Percentiles rank a stretch among this genome's conserved stretches.
Conservation (phyloP, 768 basidiomycete genomes). For the Ephemerocybe angulata region DNA sequence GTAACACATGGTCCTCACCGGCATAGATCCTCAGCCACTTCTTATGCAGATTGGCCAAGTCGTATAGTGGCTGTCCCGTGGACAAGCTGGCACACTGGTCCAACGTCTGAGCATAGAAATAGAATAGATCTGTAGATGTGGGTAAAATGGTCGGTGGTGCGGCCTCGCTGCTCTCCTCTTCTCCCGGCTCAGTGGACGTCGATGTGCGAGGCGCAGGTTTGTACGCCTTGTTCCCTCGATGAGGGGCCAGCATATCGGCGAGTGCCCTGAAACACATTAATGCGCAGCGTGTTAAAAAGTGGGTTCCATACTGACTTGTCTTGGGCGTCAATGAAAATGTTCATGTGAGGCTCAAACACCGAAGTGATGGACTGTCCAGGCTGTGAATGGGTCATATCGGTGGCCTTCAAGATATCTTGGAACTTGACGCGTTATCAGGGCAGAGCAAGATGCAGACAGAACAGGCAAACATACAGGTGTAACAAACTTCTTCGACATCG, state of each 20-base stretch:
- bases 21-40: slow-evolving; percentile 96
- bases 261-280: slow-evolving; percentile 55
- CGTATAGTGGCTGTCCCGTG: slow-evolving; percentile 77
- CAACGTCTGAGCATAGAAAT: slow-evolving; percentile 92
- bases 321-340: slow-evolving; percentile 93
- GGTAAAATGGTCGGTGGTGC: slow-evolving; percentile 71
- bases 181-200: slow-evolving; percentile 54
- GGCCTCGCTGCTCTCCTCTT: slow-evolving; percentile 39
- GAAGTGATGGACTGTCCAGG: slow-evolving; percentile 72
- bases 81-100: slow-evolving; percentile 93
- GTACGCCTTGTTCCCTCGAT: slow-evolving; percentile 48
- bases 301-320: slow-evolving; percentile 69
- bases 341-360: slow-evolving; percentile 91
- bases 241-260: slow-evolving; percentile 84
- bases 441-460: slow-evolving; percentile 29
- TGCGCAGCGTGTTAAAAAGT: not conserved
- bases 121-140: slow-evolving; percentile 94
- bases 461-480: slow-evolving; percentile 48
- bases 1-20: slow-evolving; percentile 41
- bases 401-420: slow-evolving; percentile 57
- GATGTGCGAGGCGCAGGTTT: slow-evolving; percentile 57
- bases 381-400: slow-evolving; percentile 46
- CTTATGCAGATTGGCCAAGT: slow-evolving; percentile 76
- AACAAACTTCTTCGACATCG: slow-evolving; percentile 79
- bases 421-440: slow-evolving; percentile 38